phyloP scores from a whole-genome alignment of 75 land plant genomes.

The Sequoiadendron giganteum region DNA sequence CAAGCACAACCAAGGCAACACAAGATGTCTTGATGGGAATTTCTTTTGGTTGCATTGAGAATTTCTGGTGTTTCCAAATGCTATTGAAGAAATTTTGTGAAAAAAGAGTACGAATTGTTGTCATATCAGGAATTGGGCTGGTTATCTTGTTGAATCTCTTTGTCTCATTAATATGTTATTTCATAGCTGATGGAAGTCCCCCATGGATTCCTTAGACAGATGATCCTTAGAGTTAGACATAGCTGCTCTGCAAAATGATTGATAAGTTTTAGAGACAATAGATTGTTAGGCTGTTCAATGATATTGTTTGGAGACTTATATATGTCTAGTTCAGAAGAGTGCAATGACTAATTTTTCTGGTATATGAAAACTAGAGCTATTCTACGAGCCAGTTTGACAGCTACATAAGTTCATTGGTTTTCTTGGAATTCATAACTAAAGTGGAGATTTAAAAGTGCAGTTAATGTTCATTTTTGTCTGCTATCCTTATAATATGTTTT shows the following conservation, averaged over 20 bases:
- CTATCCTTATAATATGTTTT: neutral
- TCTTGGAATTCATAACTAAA: neutral
- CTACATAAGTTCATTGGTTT: neutral
- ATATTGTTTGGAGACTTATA: neutral
- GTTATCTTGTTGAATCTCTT: neutral
- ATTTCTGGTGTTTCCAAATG: neutral
- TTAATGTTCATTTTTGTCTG: neutral
- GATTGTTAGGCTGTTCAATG: neutral
- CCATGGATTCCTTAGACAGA: neutral
- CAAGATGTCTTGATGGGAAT: neutral
- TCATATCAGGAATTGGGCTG: neutral
- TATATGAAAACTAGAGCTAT: neutral
- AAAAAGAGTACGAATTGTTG: neutral
- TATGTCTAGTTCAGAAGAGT: too few relatives aligned
- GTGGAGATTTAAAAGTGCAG: neutral
- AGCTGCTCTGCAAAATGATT: neutral
- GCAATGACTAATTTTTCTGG: too few relatives aligned
- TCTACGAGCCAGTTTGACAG: neutral
- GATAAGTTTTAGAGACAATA: neutral
- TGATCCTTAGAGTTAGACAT: too few relatives aligned
- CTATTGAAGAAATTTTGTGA: neutral
- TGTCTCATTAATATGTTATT: neutral
- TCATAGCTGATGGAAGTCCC: neutral
- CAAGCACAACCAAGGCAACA: neutral
- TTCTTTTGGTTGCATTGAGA: neutral